A percentile compares a stretch with the other conserved stretches of the same genome.
phyloP scores from a whole-genome alignment of 1,284 basidiomycete species.

The Cryptococcus sp. region DNA sequence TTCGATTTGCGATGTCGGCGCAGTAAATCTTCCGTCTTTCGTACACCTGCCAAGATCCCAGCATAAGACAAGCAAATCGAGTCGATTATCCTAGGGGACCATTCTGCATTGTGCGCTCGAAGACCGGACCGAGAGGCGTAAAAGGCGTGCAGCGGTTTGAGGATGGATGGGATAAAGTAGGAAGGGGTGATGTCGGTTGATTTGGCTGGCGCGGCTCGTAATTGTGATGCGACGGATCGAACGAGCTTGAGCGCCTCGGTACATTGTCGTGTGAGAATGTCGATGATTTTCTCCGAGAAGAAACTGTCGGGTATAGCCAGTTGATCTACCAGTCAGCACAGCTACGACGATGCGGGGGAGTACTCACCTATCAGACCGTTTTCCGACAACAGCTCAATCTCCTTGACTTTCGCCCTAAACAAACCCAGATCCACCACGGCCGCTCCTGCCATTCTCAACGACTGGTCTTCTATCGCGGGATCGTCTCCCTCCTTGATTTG shows the following conservation, averaged over 20 bases:
- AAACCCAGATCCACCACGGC: conserved; percentile 33
- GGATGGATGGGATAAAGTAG: conserved; percentile 72
- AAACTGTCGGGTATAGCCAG: conserved; percentile 13
- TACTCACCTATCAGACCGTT: conserved; percentile 17
- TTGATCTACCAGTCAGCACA: conserved; percentile 18
- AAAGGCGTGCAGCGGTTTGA: conserved; percentile 74
- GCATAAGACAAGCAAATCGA: conserved; percentile 58
- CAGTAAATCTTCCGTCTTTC: conserved; percentile 83
- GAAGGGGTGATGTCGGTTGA: conserved; percentile 61
- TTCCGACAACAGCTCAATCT: conserved; percentile 13
- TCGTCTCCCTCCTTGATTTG: conserved; percentile 58
- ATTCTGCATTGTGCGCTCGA: conserved; percentile 55
- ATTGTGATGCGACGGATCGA: conserved; percentile 79
- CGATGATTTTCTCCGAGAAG: conserved; percentile 59
- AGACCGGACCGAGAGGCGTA: conserved; percentile 59
- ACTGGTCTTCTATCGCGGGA: conserved; percentile 54
- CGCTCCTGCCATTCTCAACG: conserved; percentile 16
- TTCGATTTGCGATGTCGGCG: conserved; percentile 78
- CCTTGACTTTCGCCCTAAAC: conserved; percentile 14
- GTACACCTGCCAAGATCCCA: conserved; percentile 67
- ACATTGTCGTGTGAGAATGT: conserved; percentile 68
- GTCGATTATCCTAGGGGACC: conserved; percentile 65
- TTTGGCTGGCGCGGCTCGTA: conserved; percentile 50
- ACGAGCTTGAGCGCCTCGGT: conserved; percentile 81
- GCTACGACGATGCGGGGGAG: neutral